phyloP scores from a whole-genome alignment of 1,139 yeast species.

The Yamadazyma songkhlaensis region DNA sequence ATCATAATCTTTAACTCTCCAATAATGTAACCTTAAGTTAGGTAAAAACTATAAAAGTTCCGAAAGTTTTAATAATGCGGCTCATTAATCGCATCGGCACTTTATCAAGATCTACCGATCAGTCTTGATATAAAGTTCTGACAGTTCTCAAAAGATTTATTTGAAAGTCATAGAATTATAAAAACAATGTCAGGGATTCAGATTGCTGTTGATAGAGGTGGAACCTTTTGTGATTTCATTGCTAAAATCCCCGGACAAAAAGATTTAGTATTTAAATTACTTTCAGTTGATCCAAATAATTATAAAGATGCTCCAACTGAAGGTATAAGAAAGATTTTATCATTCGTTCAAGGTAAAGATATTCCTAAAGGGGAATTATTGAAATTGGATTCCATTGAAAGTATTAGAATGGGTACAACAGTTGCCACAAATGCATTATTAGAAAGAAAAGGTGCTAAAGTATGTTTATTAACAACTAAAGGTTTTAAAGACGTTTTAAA shows the following conservation, averaged over 20 bases:
- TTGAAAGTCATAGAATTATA: too few relatives aligned
- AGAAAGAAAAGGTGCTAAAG: conserved; percentile 52
- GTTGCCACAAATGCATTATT: conserved; percentile 42
- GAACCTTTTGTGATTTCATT: conserved; percentile 84
- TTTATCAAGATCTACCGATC: not conserved
- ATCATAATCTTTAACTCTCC: too few relatives aligned
- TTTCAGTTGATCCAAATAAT: conserved; percentile 85
- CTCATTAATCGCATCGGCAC: not conserved
- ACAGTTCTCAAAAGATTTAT: not conserved
- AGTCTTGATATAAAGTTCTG: not conserved
- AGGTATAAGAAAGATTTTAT: conserved; percentile 79
- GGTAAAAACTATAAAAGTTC: too few relatives aligned
- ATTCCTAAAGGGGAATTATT: conserved; percentile 46
- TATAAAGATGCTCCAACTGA: conserved; percentile 89
- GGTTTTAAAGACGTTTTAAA: conserved; percentile 49
- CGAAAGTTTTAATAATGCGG: too few relatives aligned
- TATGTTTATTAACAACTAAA: conserved; percentile 48
- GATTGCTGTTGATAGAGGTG: conserved; percentile 59
- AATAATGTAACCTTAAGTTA: too few relatives aligned
- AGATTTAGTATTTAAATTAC: conserved; percentile 53
- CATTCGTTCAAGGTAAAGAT: conserved; percentile 45
- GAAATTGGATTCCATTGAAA: conserved; percentile 26
- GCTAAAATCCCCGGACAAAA: conserved; percentile 45
- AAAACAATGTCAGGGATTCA: conserved; percentile 6
- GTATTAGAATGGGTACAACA: conserved; percentile 40